These are phyloP conservation scores for Calocera cornea DNA, from an alignment of 768 basidiomycete genomes.

Conservation along the genomic window DNA sequence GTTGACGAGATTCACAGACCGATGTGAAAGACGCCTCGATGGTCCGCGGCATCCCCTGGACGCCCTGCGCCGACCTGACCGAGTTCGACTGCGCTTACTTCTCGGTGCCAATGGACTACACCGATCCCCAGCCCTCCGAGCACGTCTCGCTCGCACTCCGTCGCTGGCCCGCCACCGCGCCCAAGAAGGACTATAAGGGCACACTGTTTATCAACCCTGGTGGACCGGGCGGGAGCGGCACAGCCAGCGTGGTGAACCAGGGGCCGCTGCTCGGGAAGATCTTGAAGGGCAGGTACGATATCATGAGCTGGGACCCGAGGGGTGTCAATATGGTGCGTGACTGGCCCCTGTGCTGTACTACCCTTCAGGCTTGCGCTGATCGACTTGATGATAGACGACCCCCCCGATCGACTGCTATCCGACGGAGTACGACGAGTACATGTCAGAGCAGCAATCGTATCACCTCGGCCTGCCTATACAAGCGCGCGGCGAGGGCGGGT, in stretches of 20 bases:
- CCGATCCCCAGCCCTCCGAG: neutral
- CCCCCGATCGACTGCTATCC: neutral
- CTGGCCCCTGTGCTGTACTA: no score
- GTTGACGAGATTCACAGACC: no score
- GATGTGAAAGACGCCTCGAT: no score
- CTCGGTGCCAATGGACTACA: neutral
- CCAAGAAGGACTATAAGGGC: neutral
- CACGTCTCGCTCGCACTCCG: neutral
- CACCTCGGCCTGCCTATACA: neutral
- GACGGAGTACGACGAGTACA: neutral
- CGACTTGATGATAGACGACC: neutral
- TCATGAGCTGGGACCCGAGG: slow-evolving; percentile 5
- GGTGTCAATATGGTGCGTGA: neutral
- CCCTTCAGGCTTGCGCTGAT: no score
- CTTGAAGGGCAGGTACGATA: slow-evolving; percentile 4
- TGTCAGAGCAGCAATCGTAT: neutral
- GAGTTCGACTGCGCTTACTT: neutral
- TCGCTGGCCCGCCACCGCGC: neutral
- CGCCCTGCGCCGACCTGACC: neutral
- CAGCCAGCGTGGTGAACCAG: slow-evolving; percentile 1
- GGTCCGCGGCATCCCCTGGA: neutral
- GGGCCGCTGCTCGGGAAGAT: slow-evolving; percentile 7
- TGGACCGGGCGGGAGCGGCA: slow-evolving; percentile 16
- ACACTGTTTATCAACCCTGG: slow-evolving; percentile 11
- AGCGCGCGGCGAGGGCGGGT: neutral